Evolutionary conservation across 2,329 filamentous ascomycete species (phyloP).

Genomic region (Tolypocladium amazonense): DNA sequence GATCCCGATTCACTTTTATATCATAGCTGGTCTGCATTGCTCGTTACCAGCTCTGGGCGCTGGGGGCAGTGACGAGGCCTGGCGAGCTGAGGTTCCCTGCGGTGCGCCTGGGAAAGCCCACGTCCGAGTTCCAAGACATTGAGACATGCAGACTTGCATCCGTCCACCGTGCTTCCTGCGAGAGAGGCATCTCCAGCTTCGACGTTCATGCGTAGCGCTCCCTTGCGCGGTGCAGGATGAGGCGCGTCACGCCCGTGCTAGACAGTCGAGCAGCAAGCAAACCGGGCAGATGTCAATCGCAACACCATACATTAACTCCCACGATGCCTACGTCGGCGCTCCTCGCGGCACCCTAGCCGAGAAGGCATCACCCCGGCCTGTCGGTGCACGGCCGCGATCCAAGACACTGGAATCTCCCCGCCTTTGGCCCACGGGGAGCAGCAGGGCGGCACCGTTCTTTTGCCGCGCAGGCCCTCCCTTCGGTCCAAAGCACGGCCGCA

Average conservation of each 20-base stretch:
- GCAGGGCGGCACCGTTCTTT: not conserved
- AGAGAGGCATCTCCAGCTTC: not conserved
- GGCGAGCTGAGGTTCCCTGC: not conserved
- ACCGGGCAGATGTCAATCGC: too few relatives aligned
- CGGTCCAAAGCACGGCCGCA: not conserved
- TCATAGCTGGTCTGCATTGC: not conserved
- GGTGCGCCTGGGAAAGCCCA: too few relatives aligned
- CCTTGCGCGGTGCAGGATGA: too few relatives aligned
- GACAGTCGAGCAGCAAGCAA: too few relatives aligned
- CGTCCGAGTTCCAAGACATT: not conserved
- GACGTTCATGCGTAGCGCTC: too few relatives aligned
- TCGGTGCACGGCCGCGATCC: too few relatives aligned
- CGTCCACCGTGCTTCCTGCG: not conserved
- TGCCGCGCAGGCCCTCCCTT: not conserved
- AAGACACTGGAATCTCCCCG: not conserved
- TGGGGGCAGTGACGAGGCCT: not conserved
- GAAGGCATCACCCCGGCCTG: too few relatives aligned
- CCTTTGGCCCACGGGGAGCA: not conserved
- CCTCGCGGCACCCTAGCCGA: too few relatives aligned
- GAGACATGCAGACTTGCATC: not conserved
- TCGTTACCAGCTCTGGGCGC: not conserved
- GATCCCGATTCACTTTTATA: not conserved
- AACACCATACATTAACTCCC: too few relatives aligned
- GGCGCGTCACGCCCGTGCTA: too few relatives aligned
- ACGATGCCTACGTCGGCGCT: too few relatives aligned